These are phyloP conservation scores for Fusarium hostae DNA, from an alignment of 2,329 filamentous ascomycete species.

Conservation along the genomic window DNA sequence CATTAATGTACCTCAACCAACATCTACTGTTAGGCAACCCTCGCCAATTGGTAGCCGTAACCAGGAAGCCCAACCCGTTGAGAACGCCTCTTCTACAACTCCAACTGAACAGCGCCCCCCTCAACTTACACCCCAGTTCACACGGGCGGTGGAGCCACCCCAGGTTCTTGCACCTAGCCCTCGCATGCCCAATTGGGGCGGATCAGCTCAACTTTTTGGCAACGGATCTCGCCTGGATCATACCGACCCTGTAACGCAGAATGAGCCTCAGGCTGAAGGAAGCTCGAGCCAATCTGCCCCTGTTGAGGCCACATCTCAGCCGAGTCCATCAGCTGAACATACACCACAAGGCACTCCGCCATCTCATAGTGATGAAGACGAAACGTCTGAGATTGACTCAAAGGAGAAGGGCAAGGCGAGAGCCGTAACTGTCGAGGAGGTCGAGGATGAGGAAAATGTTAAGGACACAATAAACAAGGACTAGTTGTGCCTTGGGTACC, in stretches of 20 bases:
- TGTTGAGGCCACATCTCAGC: conserved; percentile 10
- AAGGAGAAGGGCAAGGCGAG: conserved; percentile 54
- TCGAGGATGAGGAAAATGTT: conserved; percentile 30
- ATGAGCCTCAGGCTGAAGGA: conserved; percentile 21
- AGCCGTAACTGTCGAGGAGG: conserved; percentile 55
- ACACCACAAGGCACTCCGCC: conserved; percentile 14
- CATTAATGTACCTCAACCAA: conserved; percentile 14
- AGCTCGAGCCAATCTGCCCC: conserved; percentile 16
- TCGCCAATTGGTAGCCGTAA: conserved; percentile 25
- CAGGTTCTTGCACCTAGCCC: conserved; percentile 61
- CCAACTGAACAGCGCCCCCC: conserved; percentile 23
- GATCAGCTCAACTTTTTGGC: conserved; percentile 60
- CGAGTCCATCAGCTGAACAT: conserved; percentile 14
- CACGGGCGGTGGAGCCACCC: conserved; percentile 38
- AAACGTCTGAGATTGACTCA: conserved; percentile 37
- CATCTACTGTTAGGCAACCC: conserved; percentile 25
- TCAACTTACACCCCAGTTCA: conserved; percentile 26
- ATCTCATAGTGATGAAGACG: conserved; percentile 32
- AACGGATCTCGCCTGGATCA: conserved; percentile 45
- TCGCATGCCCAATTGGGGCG: conserved; percentile 62
- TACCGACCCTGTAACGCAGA: conserved; percentile 29
- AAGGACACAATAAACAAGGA: conserved; percentile 11
- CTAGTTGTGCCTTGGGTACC: conserved; percentile 6
- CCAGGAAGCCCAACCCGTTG: conserved; percentile 24
- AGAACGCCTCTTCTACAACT: background rate